These are phyloP conservation scores for Pseudozyma pruni DNA, from an alignment of 1,284 basidiomycete species.

Conservation along the genomic window DNA sequence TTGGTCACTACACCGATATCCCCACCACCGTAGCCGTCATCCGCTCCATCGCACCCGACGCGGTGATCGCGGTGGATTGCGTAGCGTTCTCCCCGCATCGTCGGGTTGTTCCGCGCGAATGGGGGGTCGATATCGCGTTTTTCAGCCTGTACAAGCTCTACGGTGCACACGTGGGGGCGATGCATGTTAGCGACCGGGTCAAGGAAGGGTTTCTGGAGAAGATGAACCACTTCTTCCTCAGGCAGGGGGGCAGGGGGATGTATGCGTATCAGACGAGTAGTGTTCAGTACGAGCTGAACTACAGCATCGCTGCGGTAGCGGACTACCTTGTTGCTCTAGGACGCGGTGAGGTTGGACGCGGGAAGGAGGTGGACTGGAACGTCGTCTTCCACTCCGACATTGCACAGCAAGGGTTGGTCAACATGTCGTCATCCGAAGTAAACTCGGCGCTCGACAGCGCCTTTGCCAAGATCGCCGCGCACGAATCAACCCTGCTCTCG, in stretches of 20 bases:
- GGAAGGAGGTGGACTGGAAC: slow-evolving; percentile 27
- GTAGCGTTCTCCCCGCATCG: slow-evolving; percentile 83
- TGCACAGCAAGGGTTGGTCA: background rate
- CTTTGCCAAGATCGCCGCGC: slow-evolving; percentile 67
- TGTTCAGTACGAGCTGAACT: slow-evolving; percentile 76
- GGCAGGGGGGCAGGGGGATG: slow-evolving; percentile 71
- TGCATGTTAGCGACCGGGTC: slow-evolving; percentile 73
- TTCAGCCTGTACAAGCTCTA: slow-evolving; percentile 84
- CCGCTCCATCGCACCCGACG: slow-evolving; percentile 72
- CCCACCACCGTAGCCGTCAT: background rate
- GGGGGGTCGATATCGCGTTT: slow-evolving; percentile 76
- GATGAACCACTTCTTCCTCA: slow-evolving; percentile 78
- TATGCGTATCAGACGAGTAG: slow-evolving; percentile 74
- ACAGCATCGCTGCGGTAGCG: slow-evolving; percentile 74
- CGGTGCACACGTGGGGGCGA: slow-evolving; percentile 77
- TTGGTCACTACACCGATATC: slow-evolving; percentile 77
- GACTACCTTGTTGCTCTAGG: slow-evolving; percentile 75
- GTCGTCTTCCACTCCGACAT: background rate
- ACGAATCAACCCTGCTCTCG: slow-evolving; percentile 71
- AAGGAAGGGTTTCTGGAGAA: slow-evolving; percentile 72
- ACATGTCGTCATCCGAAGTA: slow-evolving; percentile 2
- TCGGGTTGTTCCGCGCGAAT: slow-evolving; percentile 73
- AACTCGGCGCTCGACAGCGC: slow-evolving; percentile 56
- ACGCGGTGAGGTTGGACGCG: background rate
- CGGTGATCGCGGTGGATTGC: slow-evolving; percentile 77